Evolutionary conservation across 2,329 filamentous ascomycete genomes (phyloP), one percentile per base, ranked within the genome.

Genomic region (Sordariomycetes sp.): DNA sequence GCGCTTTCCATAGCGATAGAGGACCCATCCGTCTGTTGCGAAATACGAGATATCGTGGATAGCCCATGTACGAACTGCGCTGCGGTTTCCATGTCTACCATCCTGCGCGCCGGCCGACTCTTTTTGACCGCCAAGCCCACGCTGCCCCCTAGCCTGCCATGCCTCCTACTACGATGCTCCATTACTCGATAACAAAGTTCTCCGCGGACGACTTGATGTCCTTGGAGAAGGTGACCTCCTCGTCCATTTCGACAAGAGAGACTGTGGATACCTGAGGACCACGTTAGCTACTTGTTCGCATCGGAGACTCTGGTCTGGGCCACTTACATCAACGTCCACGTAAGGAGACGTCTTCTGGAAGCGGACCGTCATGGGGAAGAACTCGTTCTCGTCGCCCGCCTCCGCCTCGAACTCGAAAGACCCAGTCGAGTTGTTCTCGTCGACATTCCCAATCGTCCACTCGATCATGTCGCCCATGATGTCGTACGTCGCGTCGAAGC

Each of bases 351-450:
- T 80, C 79, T 95, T 96, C 61, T 82, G 85, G 73, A 99, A 99
- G 57, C 85, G 81, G 60, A 97, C 85, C 57, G 82, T 86, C 91
- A 99, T 97, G 1, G 94, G 94, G 84, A 99, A 99, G 76, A 97
- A 97, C 65, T 96, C 91, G 58, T 89, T 86, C 68, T 97, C 94
- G 63, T 91, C 89, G 57, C 84, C 82, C 12, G 89, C 89, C 69
- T 89, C 84, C 1, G 90, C 90, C 72, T 97, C 94, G 63, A 99
- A 97, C 70, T 99, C 94, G 66, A 99, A 97, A 53, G 88, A 86
- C 20, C 94, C 94, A 48, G 78, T 90, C 20, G 85, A 74, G 68
- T 94, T 96, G 59, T 86, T 85, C 55, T 90, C 85, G 65, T 91
- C 87, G 48, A 97, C 85, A 4, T 83, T 81, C 60, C 94, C 92